Conservation (phyloP, 2,329 filamentous ascomycete genomes). For the Fusarium pseudograminearum region DNA sequence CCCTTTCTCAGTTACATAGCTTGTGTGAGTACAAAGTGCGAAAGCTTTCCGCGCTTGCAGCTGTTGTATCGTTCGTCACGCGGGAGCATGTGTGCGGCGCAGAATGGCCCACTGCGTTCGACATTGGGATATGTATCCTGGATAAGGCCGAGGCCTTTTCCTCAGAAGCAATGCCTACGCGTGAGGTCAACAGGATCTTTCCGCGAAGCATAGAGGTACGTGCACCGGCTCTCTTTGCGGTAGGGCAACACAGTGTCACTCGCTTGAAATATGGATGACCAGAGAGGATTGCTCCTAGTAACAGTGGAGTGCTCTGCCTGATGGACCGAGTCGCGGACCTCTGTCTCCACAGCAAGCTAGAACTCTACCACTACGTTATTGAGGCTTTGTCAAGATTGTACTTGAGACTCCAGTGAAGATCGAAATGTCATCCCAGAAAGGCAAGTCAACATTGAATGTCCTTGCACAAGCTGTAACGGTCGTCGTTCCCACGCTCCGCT, state of each 20-base stretch:
- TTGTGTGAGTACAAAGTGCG: slow-evolving; percentile 5
- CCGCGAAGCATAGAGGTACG: slow-evolving; percentile 18
- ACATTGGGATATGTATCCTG: slow-evolving; percentile 42
- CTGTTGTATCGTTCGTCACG: slow-evolving; percentile 45
- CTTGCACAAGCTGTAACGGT: slow-evolving; percentile 39
- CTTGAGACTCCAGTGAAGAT: slow-evolving; percentile 11
- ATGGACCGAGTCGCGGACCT: slow-evolving; percentile 39
- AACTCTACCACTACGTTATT: slow-evolving; percentile 13
- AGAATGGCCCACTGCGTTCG: slow-evolving; percentile 44
- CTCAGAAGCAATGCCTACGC: slow-evolving; percentile 5
- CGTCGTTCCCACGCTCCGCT: slow-evolving; percentile 24
- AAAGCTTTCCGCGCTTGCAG: slow-evolving; percentile 13
- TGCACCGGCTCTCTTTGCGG: slow-evolving; percentile 23
- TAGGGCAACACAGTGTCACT: slow-evolving; percentile 41
- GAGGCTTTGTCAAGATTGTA: slow-evolving; percentile 19
- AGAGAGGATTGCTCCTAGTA: slow-evolving; percentile 22
- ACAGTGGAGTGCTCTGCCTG: slow-evolving; percentile 19
- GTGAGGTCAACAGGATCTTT: slow-evolving; percentile 36
- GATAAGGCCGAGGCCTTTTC: slow-evolving; percentile 27
- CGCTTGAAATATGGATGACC: slow-evolving; percentile 32
- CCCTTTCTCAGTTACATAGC: neutral
- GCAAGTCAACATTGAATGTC: slow-evolving; percentile 21
- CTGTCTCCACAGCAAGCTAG: slow-evolving; percentile 24
- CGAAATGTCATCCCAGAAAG: slow-evolving; percentile 32
- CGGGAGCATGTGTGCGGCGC: slow-evolving; percentile 45